phyloP scores from a whole-genome alignment of 352 stramenopile genomes.

The Discostella stelligera region DNA sequence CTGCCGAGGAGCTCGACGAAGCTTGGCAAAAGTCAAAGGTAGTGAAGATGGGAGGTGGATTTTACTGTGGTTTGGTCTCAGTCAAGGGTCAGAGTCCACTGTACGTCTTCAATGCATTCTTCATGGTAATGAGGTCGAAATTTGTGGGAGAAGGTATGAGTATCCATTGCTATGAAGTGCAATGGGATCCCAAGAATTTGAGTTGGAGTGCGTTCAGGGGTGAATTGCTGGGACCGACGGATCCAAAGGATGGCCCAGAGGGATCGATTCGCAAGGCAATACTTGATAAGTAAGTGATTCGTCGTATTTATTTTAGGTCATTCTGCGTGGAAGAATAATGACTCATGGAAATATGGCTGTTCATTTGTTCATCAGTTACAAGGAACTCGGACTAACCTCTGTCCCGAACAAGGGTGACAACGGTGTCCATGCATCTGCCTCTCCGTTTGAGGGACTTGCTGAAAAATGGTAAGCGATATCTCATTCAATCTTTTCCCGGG shows the following conservation, averaged over 20 bases:
- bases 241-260: constrained; percentile 76
- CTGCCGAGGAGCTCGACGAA: constrained; percentile 69
- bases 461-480: constrained; percentile 68
- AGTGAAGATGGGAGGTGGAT: constrained; percentile 86
- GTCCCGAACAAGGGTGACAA: constrained; percentile 85
- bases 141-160: constrained; percentile 72
- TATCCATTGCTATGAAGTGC: constrained; percentile 85
- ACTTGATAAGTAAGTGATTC: constrained; percentile 60
- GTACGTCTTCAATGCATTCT: constrained; percentile 89
- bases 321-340: constrained; percentile 1
- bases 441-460: constrained; percentile 84
- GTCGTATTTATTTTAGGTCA: background rate
- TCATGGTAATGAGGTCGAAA: constrained; percentile 85
- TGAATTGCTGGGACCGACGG: constrained; percentile 81
- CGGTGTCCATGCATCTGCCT: constrained; percentile 82
- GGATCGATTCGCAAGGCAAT: constrained; percentile 81
- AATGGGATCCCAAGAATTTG: constrained; percentile 79
- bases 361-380: constrained; percentile 43
- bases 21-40: constrained; percentile 78
- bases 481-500: constrained; percentile 3
- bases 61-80: constrained; percentile 78
- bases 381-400: constrained; percentile 71
- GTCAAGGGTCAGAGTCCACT: constrained; percentile 61
- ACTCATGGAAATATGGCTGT: background rate
- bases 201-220: constrained; percentile 83